Base-by-base conservation (phyloP, 179 eudicot genomes). In the Silene coronaria region DNA sequence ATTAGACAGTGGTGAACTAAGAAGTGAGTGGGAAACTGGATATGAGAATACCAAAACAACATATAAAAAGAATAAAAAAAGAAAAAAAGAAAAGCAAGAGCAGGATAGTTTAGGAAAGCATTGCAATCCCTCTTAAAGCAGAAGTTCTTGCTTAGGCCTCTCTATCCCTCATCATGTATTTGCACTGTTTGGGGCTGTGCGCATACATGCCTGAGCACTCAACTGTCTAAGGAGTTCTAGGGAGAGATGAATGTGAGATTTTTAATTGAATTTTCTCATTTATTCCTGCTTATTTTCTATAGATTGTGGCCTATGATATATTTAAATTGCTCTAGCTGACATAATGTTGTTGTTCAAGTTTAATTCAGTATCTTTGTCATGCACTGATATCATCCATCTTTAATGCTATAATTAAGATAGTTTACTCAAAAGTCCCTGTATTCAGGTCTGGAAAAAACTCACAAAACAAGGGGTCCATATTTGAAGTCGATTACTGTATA, bases 401-500 rank as follows among this genome's bases (percentile, higher is more conserved):
- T 9, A 24, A 13, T 36, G 68, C 55, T 71, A 38, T 27, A 27
- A 11, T 23, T 76, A 36, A 51, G 71, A 60, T 72, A 21, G 68
- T 57, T 79, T 70, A 70, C 45, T 42, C 24, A 48, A 13, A 27
- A 27, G 64, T 62, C 3, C 28, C 65, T 53, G 21, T 67, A 72
- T 84, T 82, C 88, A 89, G 98, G 79, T 16, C 67, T 21, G 65
- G 78, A 74, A 71, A 77, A 45, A 77, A 78, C 14, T 28, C 67
- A 64, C 66, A 70, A 68, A 64, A 17, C 78, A 38, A 26, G 60
- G 48, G 72, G 79, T 78, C 75, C 73, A 73, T 78, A 75, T 71
- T 85, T 94, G 83, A 87, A 76, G 78, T 89, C 95, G 72, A 84
- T 94, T 68, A 80, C 85, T 60, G 67, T 94, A 68, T 94, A 92